Percentiles rank a stretch among this genome's conserved stretches.
Conservation (phyloP, 2,329 filamentous ascomycete species). For the Paecilomyces niveus region DNA sequence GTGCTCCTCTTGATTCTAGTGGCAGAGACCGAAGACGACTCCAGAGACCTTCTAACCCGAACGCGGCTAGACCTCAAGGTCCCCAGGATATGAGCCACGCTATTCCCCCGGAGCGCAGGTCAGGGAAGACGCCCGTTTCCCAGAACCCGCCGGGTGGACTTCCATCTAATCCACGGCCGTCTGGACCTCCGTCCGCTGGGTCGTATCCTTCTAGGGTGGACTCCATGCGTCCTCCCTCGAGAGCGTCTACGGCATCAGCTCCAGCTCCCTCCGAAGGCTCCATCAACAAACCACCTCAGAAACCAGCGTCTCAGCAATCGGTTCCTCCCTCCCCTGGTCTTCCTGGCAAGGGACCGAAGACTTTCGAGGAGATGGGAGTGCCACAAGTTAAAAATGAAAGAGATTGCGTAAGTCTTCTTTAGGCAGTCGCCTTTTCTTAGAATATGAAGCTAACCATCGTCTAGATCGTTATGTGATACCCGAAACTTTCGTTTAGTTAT, state of each 20-base stretch:
- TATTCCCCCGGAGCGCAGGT: slow-evolving; percentile 21
- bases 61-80: slow-evolving; percentile 4
- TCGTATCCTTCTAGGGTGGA: slow-evolving; percentile 26
- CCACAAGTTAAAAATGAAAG: slow-evolving; percentile 73
- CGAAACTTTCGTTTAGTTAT: slow-evolving; percentile 6
- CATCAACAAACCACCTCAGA: slow-evolving; percentile 28
- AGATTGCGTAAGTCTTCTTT: slow-evolving; percentile 66
- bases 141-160: slow-evolving; percentile 14
- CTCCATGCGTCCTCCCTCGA: slow-evolving; percentile 22
- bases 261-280: slow-evolving; percentile 16
- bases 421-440: background rate
- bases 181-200: slow-evolving; percentile 23
- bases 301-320: slow-evolving; percentile 22
- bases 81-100: slow-evolving; percentile 9
- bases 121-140: slow-evolving; percentile 23
- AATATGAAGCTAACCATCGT: slow-evolving; percentile 7
- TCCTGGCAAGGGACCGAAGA: slow-evolving; percentile 74
- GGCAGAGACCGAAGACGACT: slow-evolving; percentile 33
- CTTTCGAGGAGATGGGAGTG: slow-evolving; percentile 98
- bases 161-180: slow-evolving; percentile 18
- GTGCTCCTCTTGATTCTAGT: slow-evolving; percentile 36
- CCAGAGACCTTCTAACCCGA: slow-evolving; percentile 29
- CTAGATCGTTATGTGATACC: slow-evolving; percentile 38
- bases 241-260: slow-evolving; percentile 34
- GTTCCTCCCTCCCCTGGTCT: slow-evolving; percentile 24